Evolutionary conservation across 192 early-diverging fungal genomes (phyloP).

Genomic region (Linderina pennispora): DNA sequence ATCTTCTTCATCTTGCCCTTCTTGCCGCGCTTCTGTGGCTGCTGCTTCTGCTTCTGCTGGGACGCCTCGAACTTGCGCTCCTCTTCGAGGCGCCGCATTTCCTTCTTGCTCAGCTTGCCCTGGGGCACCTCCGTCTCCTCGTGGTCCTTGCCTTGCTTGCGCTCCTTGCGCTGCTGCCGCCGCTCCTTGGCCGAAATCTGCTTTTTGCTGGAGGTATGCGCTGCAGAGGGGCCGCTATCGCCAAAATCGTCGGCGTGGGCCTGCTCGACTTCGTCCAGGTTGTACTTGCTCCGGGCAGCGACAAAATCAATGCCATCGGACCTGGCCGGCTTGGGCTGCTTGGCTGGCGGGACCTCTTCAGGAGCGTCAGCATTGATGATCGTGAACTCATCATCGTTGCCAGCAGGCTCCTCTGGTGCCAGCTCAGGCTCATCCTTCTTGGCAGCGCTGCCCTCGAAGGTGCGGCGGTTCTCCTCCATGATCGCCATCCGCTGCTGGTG

Average conservation of each 20-base stretch:
- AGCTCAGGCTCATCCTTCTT: constrained; percentile 1
- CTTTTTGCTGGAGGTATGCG: constrained; percentile 7
- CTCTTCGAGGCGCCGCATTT: constrained; percentile 22
- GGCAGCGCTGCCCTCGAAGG: not conserved
- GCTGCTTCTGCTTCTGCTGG: constrained; percentile 27
- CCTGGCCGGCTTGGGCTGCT: not conserved
- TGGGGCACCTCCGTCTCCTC: not conserved
- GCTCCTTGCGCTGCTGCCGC: constrained; percentile 67
- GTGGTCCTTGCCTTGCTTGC: not conserved
- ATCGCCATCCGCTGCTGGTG: constrained; percentile 51
- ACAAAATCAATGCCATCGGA: constrained; percentile 16
- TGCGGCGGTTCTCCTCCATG: constrained; percentile 22
- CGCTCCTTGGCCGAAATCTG: constrained; percentile 80
- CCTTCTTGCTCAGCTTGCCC: constrained; percentile 30
- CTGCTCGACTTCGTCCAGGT: constrained; percentile 44
- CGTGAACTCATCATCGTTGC: constrained; percentile 8
- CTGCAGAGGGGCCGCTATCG: not conserved
- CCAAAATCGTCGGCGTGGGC: constrained; percentile 21
- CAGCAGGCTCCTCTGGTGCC: not conserved
- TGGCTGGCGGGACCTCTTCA: not conserved
- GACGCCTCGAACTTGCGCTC: constrained; percentile 26
- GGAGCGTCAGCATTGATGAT: constrained; percentile 1
- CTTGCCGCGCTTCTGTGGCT: constrained; percentile 67
- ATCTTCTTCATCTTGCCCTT: constrained; percentile 85
- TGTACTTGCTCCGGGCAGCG: constrained; percentile 44